Evolutionary conservation across 2,329 filamentous ascomycete genomes (phyloP), one percentile per base, ranked within the genome.

Genomic region (Nectriaceae sp.): DNA sequence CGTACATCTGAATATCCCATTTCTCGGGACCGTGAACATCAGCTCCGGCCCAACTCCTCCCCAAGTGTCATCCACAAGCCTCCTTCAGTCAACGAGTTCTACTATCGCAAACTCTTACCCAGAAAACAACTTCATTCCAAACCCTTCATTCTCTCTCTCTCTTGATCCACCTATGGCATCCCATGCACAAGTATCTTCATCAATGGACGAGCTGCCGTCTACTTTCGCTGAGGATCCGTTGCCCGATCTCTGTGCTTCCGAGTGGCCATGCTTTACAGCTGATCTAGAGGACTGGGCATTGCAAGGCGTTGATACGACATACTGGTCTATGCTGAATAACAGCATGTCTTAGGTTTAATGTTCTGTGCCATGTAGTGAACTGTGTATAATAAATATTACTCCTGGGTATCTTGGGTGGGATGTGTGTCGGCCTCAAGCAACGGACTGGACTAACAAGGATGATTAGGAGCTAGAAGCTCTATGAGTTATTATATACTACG

Each of bases 11-110:
- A 70, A 69, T 31, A 69, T 78, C 3, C 75, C 75, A 0, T 77
- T 75, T 50, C 62, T 78, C 3, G 75, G 75, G 20, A 75, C 71
- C 2, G 67, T 78, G 36, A 75, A 71, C 49, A 74, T 78, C 53
- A 70, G 56, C 33, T 52, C 56, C 4, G 40, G 47, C 0, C 58
- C 56, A 11, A 55, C 53, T 5, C 50, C 57, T 38, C 51, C 53
- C 19, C 39, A 43, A 4, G 47, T 57, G 4, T 44, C 47, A 20
- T 24, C 52, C 5, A 5, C 50, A n/a, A 49, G 47, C 19, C 21
- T 51, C 11, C 42, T 59, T 5, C 40, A 49, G 2, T 59, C 59
- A 15, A 49, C 49, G 11, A 36, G 20, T 15, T 49, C 53, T 16
- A 53, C 55, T 13, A 52, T 58, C 3, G 45, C 21, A 4, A 6